These are phyloP conservation scores for Rosa chinensis DNA, from an alignment of 306 rosid genomes.

Conservation along the genomic window DNA sequence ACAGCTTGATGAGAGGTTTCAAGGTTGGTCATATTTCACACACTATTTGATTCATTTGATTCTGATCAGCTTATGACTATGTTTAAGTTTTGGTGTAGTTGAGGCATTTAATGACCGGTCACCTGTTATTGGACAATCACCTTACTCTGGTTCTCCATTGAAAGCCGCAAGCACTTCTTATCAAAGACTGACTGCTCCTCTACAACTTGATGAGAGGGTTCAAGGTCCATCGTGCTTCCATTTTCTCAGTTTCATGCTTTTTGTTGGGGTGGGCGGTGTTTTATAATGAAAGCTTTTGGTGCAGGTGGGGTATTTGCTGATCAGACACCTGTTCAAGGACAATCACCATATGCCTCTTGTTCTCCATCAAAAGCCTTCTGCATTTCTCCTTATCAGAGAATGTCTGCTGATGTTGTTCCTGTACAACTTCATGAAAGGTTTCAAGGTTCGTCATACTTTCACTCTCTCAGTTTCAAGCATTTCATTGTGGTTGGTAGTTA, in stretches of 20 bases:
- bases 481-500: neutral
- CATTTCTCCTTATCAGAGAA: neutral
- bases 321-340: neutral
- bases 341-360: neutral
- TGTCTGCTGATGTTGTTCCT: neutral
- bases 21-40: neutral
- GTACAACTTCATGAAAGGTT: neutral
- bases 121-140: neutral
- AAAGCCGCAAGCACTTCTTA: neutral
- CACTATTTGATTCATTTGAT: neutral
- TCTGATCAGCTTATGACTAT: neutral
- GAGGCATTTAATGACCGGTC: neutral
- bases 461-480: neutral
- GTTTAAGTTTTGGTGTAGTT: neutral
- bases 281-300: neutral
- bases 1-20: neutral
- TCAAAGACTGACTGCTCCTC: neutral
- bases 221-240: neutral
- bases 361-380: neutral
- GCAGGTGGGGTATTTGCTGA: neutral
- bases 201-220: neutral
- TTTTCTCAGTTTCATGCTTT: neutral
- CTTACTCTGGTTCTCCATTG: neutral
- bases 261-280: neutral
- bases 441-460: neutral